phyloP scores from a whole-genome alignment of 2,329 filamentous ascomycete species.

The Plenodomus biglobosus region DNA sequence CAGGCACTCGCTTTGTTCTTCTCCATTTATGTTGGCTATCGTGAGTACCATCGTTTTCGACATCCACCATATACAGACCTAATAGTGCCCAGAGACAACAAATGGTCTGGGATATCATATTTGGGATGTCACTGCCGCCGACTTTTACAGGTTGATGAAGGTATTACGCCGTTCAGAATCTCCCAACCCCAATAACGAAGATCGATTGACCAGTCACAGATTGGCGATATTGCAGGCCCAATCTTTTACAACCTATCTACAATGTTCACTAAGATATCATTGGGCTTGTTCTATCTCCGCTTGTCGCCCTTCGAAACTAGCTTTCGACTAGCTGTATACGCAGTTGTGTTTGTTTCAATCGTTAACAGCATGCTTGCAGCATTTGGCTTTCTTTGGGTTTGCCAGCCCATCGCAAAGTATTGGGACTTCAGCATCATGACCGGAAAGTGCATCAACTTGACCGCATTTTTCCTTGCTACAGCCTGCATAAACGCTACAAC shows the following conservation, averaged over 20 bases:
- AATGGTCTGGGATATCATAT: slow-evolving; percentile 19
- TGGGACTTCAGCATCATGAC: slow-evolving; percentile 17
- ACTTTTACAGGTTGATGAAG: slow-evolving; percentile 19
- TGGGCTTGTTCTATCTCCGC: slow-evolving; percentile 18
- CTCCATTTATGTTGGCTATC: slow-evolving; percentile 12
- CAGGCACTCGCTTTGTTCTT: slow-evolving; percentile 13
- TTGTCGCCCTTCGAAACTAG: slow-evolving; percentile 8
- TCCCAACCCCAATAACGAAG: not conserved
- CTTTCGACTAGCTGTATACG: slow-evolving; percentile 9
- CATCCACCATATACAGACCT: not conserved
- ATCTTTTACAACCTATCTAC: slow-evolving; percentile 17
- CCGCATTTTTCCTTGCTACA: slow-evolving; percentile 13
- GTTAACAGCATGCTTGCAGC: slow-evolving; percentile 14
- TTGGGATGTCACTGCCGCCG: slow-evolving; percentile 11
- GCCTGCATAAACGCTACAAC: slow-evolving; percentile 18
- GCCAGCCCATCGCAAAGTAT: slow-evolving; percentile 17
- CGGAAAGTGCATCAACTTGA: slow-evolving; percentile 14
- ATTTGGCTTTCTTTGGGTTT: slow-evolving; percentile 20
- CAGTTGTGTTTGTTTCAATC: slow-evolving; percentile 13
- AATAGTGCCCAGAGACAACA: slow-evolving; percentile 12
- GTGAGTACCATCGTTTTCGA: slow-evolving; percentile 3
- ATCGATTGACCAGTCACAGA: slow-evolving; percentile 2
- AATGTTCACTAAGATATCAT: slow-evolving; percentile 15
- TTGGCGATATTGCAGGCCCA: slow-evolving; percentile 19
- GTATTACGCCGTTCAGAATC: not conserved